Evolutionary conservation across 345 rosid genomes (phyloP), one percentile per base, ranked within the genome.

Genomic region (Murraya koenigii): DNA sequence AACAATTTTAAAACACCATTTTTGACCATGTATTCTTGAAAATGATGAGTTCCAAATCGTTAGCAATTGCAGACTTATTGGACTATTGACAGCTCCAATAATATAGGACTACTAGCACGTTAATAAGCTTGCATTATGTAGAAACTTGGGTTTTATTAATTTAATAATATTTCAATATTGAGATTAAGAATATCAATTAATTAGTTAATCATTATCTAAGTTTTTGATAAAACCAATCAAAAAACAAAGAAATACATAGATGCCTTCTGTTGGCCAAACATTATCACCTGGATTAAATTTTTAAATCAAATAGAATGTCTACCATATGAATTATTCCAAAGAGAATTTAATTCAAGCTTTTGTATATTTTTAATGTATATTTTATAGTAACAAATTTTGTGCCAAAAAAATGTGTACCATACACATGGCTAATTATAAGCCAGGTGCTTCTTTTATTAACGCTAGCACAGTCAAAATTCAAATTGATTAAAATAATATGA

Each of bases 351-450:
- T 35, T 26, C 30, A 35, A 14, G 36, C 4, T 61, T 11, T 30
- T 52, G 39, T 47, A 58, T 13, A 26, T 68, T 68, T 39, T 68
- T 15, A 68, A 25, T 25, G 35, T 25, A 7, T 44, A 25, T n/a
- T 44, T 19, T 19, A 41, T 44, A 58, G 22, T 26, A 19, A 52
- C 2, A 25, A 20, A 17, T 25, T 28, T 10, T 52, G 32, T 70
- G 13, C 60, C 61, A 14, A 49, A 49, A 41, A 28, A 28, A 1
- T 55, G 32, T 6, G 17, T 49, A 32, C 32, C 65, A 36, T 56
- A 71, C 75, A 71, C 75, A 20, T 71, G 64, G 63, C 75, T 33
- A 54, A 2, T 55, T 33, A 6, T n/a, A 25, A 56, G 41, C 64
- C 64, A 71, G 28, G 28, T 55, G 75, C 75, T 52, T 4, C 49